Percentiles rank a stretch among this genome's conserved stretches.
Conservation (phyloP, 305 asterid genomes). For the Ajuga reptans region DNA sequence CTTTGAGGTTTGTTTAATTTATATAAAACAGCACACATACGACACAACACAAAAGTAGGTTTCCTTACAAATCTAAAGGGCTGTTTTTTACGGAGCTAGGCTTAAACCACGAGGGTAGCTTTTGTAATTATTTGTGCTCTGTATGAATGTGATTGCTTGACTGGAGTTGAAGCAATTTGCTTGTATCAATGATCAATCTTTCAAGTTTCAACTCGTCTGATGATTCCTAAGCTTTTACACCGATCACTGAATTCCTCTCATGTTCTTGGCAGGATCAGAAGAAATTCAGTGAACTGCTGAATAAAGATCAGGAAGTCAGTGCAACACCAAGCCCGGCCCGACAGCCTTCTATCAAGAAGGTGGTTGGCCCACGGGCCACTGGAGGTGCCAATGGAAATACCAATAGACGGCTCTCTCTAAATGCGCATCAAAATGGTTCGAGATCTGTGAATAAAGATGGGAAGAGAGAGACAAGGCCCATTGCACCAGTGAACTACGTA, state of each 20-base stretch:
- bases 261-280: constrained; percentile 65
- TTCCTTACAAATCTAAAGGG: background rate
- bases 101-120: background rate
- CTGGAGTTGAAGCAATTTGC: background rate
- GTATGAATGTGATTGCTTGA: background rate
- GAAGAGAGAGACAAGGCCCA: constrained; percentile 57
- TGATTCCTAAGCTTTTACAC: background rate
- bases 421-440: constrained; percentile 69
- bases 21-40: too few species aligned
- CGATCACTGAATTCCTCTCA: constrained; percentile 8
- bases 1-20: too few species aligned
- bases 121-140: background rate
- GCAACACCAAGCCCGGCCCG: constrained; percentile 90
- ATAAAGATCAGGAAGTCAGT: constrained; percentile 72
- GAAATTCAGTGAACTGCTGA: constrained; percentile 68
- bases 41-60: too few species aligned
- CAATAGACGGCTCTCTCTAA: constrained; percentile 69
- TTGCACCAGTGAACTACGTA: constrained; percentile 69
- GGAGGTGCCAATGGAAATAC: constrained; percentile 60
- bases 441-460: constrained; percentile 67
- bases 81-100: background rate
- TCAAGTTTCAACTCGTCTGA: background rate
- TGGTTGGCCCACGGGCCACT: constrained; percentile 57
- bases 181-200: background rate
- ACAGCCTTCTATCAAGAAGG: constrained; percentile 62